Conservation (phyloP, 495 filamentous ascomycete species). For the Cudoniella acicularis region DNA sequence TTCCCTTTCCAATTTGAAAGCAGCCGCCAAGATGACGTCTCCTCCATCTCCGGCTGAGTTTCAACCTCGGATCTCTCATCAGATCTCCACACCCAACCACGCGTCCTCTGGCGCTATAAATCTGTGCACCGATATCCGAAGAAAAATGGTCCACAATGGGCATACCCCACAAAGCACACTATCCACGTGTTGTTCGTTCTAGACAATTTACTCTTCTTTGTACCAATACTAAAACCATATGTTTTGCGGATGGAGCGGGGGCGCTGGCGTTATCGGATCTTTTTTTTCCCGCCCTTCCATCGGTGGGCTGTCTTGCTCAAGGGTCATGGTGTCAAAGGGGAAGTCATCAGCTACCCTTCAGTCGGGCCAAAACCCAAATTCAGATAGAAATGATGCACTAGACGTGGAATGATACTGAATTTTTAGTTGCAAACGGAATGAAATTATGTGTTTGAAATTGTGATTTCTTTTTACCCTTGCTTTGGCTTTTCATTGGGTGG, state of each 20-base stretch:
- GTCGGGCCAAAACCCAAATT: neutral
- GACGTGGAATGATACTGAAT: no score
- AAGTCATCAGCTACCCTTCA: no score
- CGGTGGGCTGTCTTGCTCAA: no score
- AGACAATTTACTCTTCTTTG: neutral
- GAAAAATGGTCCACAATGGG: neutral
- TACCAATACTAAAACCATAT: neutral
- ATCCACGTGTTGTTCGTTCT: neutral
- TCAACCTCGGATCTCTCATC: neutral
- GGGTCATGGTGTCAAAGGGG: no score
- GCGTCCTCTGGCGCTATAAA: slow-evolving; percentile 1
- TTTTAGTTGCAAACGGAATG: no score
- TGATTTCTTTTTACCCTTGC: neutral
- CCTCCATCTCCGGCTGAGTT: neutral
- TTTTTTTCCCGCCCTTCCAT: no score
- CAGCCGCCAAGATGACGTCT: slow-evolving; percentile 1
- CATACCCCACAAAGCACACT: neutral
- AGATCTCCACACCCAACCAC: neutral
- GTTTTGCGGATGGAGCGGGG: neutral
- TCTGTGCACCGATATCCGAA: neutral
- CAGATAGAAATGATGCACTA: neutral
- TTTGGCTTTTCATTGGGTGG: neutral
- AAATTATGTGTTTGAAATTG: neutral
- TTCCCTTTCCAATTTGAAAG: slow-evolving; percentile 18
- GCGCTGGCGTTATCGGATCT: neutral